These are phyloP conservation scores for Didymella exigua DNA, from an alignment of 2,329 filamentous ascomycete genomes.

Conservation along the genomic window DNA sequence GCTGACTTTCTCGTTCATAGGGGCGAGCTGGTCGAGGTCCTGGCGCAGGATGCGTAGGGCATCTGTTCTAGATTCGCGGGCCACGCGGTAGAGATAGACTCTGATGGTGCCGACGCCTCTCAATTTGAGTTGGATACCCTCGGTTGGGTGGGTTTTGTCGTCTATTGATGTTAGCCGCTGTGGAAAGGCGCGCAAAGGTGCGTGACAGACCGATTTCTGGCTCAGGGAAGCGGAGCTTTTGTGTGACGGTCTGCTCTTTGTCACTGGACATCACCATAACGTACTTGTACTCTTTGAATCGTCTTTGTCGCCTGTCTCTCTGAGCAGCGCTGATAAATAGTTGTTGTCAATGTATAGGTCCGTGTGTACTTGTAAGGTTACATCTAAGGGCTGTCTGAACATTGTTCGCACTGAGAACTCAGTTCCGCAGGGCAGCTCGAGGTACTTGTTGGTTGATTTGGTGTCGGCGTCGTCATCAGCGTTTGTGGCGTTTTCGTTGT, in stretches of 20 bases:
- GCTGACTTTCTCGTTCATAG: constrained; percentile 22
- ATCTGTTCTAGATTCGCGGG: neutral
- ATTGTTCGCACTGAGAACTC: constrained; percentile 26
- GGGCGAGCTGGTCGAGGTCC: constrained; percentile 18
- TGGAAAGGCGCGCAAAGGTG: too few species aligned
- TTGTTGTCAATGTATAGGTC: neutral
- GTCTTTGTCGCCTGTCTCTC: neutral
- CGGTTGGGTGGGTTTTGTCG: neutral
- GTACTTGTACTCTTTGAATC: neutral
- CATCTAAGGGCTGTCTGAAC: constrained; percentile 20
- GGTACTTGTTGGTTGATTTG: constrained; percentile 32
- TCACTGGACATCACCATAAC: neutral
- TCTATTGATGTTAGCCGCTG: constrained; percentile 4
- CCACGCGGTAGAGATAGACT: constrained; percentile 18
- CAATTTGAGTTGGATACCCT: constrained; percentile 1
- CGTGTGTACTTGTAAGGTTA: neutral
- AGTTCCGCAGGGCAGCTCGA: constrained; percentile 36
- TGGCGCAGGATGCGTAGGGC: constrained; percentile 17
- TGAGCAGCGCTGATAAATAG: neutral
- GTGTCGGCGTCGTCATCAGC: neutral
- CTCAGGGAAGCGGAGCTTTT: constrained; percentile 30
- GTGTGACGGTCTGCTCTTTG: neutral
- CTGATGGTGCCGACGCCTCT: constrained; percentile 23
- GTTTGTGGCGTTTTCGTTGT: constrained; percentile 17
- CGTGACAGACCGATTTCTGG: constrained; percentile 15